phyloP scores from a whole-genome alignment of 2,329 filamentous ascomycete species.

The Fusarium caatingaense region DNA sequence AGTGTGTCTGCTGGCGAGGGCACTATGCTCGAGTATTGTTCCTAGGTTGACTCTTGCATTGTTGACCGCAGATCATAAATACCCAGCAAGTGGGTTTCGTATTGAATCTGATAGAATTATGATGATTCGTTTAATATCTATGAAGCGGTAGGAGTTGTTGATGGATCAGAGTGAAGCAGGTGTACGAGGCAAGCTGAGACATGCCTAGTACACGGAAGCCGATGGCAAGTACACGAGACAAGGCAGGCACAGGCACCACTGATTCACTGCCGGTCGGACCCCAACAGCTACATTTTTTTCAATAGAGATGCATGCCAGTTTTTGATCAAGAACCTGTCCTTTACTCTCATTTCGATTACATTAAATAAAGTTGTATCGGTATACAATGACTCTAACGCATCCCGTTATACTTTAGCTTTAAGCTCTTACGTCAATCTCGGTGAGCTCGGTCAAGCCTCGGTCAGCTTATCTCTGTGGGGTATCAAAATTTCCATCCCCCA shows the following conservation, averaged over 20 bases:
- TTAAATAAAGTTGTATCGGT: neutral
- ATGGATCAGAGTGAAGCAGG: neutral
- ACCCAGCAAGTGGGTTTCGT: neutral
- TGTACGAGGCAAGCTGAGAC: constrained; percentile 22
- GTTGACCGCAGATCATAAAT: neutral
- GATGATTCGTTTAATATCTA: neutral
- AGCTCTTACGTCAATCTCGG: constrained; percentile 17
- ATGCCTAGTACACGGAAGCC: neutral
- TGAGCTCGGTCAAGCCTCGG: constrained; percentile 41
- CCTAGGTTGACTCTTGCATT: constrained; percentile 19
- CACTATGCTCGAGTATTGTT: neutral
- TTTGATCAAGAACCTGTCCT: neutral
- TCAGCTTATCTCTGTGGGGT: constrained; percentile 45
- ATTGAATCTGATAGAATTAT: neutral
- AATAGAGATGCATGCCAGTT: neutral
- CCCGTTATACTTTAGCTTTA: neutral
- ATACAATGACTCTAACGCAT: neutral
- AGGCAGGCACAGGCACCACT: neutral
- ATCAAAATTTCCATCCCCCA: constrained; percentile 46
- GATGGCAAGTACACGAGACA: neutral
- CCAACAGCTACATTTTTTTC: neutral
- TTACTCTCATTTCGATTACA: neutral
- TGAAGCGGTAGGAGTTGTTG: neutral
- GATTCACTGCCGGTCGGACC: neutral
- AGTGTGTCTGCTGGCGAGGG: neutral